These are phyloP conservation scores for Tuber calosporum DNA, from an alignment of 495 filamentous ascomycete genomes.

Conservation along the genomic window DNA sequence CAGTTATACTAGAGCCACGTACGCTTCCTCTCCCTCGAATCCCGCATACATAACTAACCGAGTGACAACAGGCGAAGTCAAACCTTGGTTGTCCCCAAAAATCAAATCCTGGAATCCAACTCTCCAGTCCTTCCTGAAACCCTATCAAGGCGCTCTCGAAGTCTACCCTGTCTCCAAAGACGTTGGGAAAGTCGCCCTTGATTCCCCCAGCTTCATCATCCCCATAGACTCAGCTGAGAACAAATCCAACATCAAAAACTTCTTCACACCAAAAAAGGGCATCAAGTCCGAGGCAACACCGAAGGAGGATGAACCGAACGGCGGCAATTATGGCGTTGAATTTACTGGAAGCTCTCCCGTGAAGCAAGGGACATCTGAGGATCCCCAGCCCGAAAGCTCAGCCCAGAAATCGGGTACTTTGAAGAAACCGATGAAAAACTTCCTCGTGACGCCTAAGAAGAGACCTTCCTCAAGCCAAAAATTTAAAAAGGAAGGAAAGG, in stretches of 20 bases:
- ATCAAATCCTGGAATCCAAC: conserved; percentile 67
- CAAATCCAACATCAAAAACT: conserved; percentile 86
- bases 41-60: conserved; percentile 54
- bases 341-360: neutral
- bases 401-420: conserved; percentile 2
- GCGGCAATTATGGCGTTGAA: neutral
- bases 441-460: neutral
- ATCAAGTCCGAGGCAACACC: conserved; percentile 43
- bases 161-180: conserved; percentile 79
- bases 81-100: conserved; percentile 70
- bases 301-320: conserved; percentile 25
- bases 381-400: neutral
- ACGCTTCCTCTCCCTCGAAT: conserved; percentile 82
- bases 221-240: conserved; percentile 76
- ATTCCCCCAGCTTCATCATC: conserved; percentile 72
- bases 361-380: neutral
- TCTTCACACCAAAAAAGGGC: conserved; percentile 53
- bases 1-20: conserved; percentile 75
- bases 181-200: conserved; percentile 93
- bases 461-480: conserved; percentile 6
- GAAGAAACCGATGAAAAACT: conserved; percentile 4
- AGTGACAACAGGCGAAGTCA: conserved; percentile 53
- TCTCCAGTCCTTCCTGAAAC: conserved; percentile 66
- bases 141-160: conserved; percentile 72
- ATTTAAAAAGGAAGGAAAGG: conserved; percentile 12